Evolutionary conservation across 2,329 filamentous ascomycete species (phyloP).

Genomic region (Hypoxylon sp.): DNA sequence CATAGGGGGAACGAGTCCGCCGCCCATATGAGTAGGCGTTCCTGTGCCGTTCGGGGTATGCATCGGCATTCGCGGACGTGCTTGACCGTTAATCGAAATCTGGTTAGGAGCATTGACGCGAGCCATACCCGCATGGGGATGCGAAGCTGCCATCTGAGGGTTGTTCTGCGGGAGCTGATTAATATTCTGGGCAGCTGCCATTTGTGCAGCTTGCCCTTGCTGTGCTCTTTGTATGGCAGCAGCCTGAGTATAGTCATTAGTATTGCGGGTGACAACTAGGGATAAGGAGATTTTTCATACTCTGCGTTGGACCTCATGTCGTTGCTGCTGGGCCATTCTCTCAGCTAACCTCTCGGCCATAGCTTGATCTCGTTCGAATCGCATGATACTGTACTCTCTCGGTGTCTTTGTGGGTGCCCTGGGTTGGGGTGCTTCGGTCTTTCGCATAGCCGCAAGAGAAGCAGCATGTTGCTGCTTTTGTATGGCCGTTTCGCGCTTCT

Average conservation of each 20-base stretch:
- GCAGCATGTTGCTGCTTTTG: constrained; percentile 91
- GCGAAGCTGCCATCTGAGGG: constrained; percentile 52
- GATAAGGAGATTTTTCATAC: constrained; percentile 57
- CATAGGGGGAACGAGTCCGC: constrained; percentile 66
- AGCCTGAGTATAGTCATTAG: constrained; percentile 54
- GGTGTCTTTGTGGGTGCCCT: constrained; percentile 77
- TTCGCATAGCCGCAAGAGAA: constrained; percentile 82
- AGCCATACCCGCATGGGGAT: constrained; percentile 54
- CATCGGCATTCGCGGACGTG: constrained; percentile 66
- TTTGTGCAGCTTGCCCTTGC: constrained; percentile 60
- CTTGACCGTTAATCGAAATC: constrained; percentile 61
- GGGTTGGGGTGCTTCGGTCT: constrained; percentile 72
- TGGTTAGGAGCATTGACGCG: constrained; percentile 62
- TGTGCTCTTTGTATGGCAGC: constrained; percentile 63
- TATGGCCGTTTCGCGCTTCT: constrained; percentile 87
- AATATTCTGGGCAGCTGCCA: constrained; percentile 59
- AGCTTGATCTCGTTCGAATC: constrained; percentile 85
- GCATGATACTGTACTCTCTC: constrained; percentile 89
- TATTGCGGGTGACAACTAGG: constrained; percentile 35
- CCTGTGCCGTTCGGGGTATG: constrained; percentile 66
- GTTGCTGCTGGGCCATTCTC: constrained; percentile 68
- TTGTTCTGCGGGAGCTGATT: constrained; percentile 55
- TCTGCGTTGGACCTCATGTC: constrained; percentile 67
- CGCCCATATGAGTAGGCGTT: constrained; percentile 63
- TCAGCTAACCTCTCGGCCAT: constrained; percentile 72